Evolutionary conservation across 306 rosid species (phyloP).

Genomic region (Cicer bijugum): DNA sequence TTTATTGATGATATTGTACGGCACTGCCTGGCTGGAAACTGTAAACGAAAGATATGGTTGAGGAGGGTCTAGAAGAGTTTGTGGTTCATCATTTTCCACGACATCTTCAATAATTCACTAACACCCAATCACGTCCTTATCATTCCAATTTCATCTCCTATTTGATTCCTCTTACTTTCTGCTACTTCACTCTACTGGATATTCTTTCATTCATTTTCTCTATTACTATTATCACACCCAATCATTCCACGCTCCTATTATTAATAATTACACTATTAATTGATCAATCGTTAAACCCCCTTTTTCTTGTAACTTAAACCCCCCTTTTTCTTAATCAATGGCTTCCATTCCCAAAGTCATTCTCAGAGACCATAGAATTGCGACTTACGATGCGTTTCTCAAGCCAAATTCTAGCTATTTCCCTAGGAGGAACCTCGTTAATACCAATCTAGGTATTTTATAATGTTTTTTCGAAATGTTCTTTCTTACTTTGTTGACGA

Average conservation of each 20-base stretch:
- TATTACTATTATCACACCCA: neutral
- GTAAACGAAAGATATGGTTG: neutral
- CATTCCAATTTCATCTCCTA: neutral
- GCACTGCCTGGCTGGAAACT: neutral
- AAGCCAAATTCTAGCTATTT: slow-evolving; percentile 44
- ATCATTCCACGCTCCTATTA: neutral
- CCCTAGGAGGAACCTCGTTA: slow-evolving; percentile 44
- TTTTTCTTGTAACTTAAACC: neutral
- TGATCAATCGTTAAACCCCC: neutral
- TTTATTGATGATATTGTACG: too few relatives aligned
- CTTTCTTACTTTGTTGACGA: neutral
- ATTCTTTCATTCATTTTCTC: neutral
- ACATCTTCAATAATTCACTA: neutral
- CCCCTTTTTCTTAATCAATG: slow-evolving; percentile 49
- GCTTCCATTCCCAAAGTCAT: slow-evolving; percentile 62
- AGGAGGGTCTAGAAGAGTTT: neutral
- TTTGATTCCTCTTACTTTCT: neutral
- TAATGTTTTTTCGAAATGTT: neutral
- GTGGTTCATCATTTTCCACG: slow-evolving; percentile 5
- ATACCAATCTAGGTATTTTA: slow-evolving; percentile 57
- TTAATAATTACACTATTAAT: too few relatives aligned
- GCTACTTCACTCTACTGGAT: neutral
- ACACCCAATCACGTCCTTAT: neutral
- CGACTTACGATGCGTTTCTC: slow-evolving; percentile 41
- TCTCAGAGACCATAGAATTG: slow-evolving; percentile 54